These are phyloP conservation scores for Claviceps africana DNA, from an alignment of 2,329 filamentous ascomycete species.

Conservation along the genomic window DNA sequence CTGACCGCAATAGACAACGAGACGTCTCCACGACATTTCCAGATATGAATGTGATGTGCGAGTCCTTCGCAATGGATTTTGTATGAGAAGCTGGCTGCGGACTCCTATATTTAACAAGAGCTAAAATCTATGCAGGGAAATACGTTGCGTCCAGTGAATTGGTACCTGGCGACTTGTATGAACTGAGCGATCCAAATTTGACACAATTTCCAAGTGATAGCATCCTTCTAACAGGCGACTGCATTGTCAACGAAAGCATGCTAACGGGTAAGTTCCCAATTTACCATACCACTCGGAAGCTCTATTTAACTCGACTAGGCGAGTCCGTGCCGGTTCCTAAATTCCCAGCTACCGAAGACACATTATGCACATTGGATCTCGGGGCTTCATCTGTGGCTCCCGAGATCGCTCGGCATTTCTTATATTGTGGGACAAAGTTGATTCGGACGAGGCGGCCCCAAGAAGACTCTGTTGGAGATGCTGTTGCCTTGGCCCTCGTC, in stretches of 20 bases:
- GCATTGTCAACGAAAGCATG: constrained; percentile 99
- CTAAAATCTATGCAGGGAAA: constrained; percentile 41
- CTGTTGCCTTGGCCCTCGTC: constrained; percentile 80
- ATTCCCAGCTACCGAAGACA: constrained; percentile 66
- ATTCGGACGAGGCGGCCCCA: constrained; percentile 81
- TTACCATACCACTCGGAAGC: not conserved
- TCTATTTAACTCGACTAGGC: constrained; percentile 25
- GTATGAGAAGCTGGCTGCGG: constrained; percentile 30
- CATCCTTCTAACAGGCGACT: constrained; percentile 80
- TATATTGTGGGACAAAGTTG: constrained; percentile 93
- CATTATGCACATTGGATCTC: constrained; percentile 62
- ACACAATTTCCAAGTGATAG: constrained; percentile 86
- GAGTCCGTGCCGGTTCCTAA: constrained; percentile 97
- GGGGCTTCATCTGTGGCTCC: constrained; percentile 70
- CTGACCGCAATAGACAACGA: constrained; percentile 56
- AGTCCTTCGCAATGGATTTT: constrained; percentile 88
- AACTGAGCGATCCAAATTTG: constrained; percentile 85
- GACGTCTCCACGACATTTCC: constrained; percentile 76
- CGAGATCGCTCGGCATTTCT: constrained; percentile 72
- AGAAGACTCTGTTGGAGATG: constrained; percentile 73
- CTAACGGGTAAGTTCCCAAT: constrained; percentile 47
- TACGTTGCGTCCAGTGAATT: constrained; percentile 75
- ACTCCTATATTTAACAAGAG: not conserved
- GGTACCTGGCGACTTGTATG: constrained; percentile 91
- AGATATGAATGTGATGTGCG: constrained; percentile 90